Base-by-base conservation (phyloP, 75 land plant species). In the Larix kaempferi region DNA sequence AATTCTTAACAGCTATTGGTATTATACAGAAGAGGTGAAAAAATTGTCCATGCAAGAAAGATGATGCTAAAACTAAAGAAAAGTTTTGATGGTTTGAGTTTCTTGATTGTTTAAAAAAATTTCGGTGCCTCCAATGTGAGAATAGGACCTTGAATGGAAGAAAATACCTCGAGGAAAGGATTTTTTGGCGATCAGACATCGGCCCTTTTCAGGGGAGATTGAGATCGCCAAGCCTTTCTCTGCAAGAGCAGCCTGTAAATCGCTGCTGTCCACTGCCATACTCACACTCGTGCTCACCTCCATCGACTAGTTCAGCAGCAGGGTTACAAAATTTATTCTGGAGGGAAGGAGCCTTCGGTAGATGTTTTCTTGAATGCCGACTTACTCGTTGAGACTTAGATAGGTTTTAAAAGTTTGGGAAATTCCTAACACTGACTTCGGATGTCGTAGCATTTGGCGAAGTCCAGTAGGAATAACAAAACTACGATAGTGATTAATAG, bases 131-230 rank as follows among this genome's bases (percentile, higher is more conserved):
- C 1, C 37, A 11, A 49, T 49, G 54, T 1, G 54, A 10, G 54
- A 49, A 49, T 6, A 6, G 22, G 52, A 5, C 11, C 11, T 69
- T 39, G 21, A 39, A 8, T 37, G 52, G 11, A 57, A 62, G 41
- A 77, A 19, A n/a, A 41, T 58, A 82, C 84, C 84, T 41, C 57
- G 73, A 35, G 44, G 6, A 22, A 83, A 83, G 49, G 23, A 17
- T 33, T 78, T 62, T 17, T n/a, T 49, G 27, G 84, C 83, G 52
- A 80, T 21, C 25, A 83, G 77, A 71, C 84, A 83, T 7, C 83
- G 83, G 41, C 84, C 84, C 59, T 83, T 83, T 61, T 74, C 29
- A 22, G 66, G 54, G 15, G 83, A 39, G 56, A 73, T 33, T 44
- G 64, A 25, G 22, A 82, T 66, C 17, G 59, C 14, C 22, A 82